phyloP scores from a whole-genome alignment of 306 rosid species.

The Medicago arabica region DNA sequence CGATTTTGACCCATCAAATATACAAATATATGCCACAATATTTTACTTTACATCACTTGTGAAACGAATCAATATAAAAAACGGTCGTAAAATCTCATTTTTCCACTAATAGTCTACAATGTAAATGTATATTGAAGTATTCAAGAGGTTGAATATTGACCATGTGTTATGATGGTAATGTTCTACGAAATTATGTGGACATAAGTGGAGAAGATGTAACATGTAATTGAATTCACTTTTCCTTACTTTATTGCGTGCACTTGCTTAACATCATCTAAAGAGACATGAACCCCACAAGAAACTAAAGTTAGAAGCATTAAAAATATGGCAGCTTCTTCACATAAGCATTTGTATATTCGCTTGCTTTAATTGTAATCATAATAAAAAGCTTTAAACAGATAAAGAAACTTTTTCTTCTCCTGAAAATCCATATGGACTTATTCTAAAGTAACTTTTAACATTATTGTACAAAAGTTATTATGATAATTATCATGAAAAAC shows the following conservation, averaged over 20 bases:
- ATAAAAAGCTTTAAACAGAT: no score
- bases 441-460: no score
- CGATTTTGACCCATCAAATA: no score
- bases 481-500: no score
- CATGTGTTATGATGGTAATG: background rate
- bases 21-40: no score
- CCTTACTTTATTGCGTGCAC: constrained; percentile 33
- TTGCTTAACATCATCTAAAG: constrained; percentile 32
- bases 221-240: background rate
- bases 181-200: constrained; percentile 41
- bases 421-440: no score
- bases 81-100: background rate
- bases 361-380: background rate
- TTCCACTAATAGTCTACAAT: background rate
- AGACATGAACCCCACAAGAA: background rate
- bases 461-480: no score
- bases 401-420: no score
- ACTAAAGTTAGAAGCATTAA: constrained; percentile 15
- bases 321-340: background rate
- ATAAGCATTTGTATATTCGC: background rate
- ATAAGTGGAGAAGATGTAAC: background rate
- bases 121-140: background rate
- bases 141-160: constrained; percentile 33
- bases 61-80: background rate
- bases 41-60: background rate